Base-by-base conservation (phyloP, 2,329 filamentous ascomycete genomes). In the Didymella exigua region DNA sequence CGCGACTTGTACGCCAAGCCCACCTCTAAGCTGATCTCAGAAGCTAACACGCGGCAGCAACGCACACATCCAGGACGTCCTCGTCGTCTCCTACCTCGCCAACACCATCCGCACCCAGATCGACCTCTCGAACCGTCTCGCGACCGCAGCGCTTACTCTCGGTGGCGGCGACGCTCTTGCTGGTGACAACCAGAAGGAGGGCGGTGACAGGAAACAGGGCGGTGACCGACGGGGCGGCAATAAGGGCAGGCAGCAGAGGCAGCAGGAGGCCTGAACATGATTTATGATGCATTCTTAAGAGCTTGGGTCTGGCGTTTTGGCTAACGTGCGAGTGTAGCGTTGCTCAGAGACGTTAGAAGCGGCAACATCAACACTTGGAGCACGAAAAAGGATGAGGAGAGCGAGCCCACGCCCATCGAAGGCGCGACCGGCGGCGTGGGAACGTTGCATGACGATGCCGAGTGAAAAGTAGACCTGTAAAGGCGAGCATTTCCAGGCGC, bases 71-170 rank as follows among this genome's bases (percentile, higher is more conserved):
- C 95, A 99, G 82, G 95, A 99, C 77, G 93, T 99, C 58, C 87
- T 99, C 65, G 93, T 98, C 77, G 93, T 99, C 69, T 96, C 92
- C 66, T 99, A 99, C 82, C 85, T 99, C 63, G 92, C 95, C 76
- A 99, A 98, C 84, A 97, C 92, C 65, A 96, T 98, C 79, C 91
- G 93, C 77, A 98, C 93, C 67, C 95, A 99, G 82, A 97, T 99
- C 81, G 95, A 98, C 73, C 87, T 99, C 56, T 96, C 93, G 63
- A 96, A 98, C 84, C 87, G 93, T 62, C 82, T 99, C 72, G 93
- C 93, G 49, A 95, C 79, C 9, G 80, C 80, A 8, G 78, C 80
- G 3, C 75, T 82, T 40, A 82, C 79, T 27, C 75, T 81, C 63
- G 80, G 79, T 44, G 71, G 72, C 36, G 71, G 71, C 53, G 75